A percentile compares a stretch with the other conserved stretches of the same genome.
Evolutionary conservation across 139 green algal genomes (phyloP).

Genomic region (Chlorella sorokiniana): DNA sequence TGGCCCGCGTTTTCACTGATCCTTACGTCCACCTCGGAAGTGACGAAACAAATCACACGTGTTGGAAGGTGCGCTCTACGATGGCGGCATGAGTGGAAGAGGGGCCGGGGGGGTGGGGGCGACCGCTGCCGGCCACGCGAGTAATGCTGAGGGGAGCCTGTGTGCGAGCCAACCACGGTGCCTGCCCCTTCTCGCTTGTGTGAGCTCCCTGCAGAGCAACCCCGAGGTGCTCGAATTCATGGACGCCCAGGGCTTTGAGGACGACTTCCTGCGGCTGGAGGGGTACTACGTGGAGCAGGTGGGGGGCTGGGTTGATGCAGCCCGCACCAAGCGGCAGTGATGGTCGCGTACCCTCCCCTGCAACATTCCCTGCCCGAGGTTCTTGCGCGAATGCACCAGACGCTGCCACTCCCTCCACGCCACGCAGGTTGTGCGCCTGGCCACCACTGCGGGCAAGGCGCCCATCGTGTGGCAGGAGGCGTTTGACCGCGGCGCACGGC

Average conservation of each 20-base stretch:
- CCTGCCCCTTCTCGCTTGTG: not conserved
- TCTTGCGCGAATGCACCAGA: not conserved
- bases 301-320: not conserved
- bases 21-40: slow-evolving; percentile 62
- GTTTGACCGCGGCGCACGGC: slow-evolving; percentile 40
- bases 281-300: slow-evolving; percentile 26
- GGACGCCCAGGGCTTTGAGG: slow-evolving; percentile 24
- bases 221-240: slow-evolving; percentile 53
- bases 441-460: slow-evolving; percentile 19
- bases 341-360: not conserved
- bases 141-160: not conserved
- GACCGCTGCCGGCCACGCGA: not conserved
- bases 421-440: slow-evolving; percentile 39
- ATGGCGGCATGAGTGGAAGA: not conserved
- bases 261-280: slow-evolving; percentile 24
- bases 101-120: not conserved
- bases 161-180: too few species aligned
- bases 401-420: not conserved
- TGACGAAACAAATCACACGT: slow-evolving; percentile 66
- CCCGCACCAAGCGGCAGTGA: not conserved
- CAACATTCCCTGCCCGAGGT: not conserved
- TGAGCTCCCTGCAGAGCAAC: slow-evolving; percentile 48
- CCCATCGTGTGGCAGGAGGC: slow-evolving; percentile 64
- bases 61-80: slow-evolving; percentile 52
- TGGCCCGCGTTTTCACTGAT: slow-evolving; percentile 53